Evolutionary conservation across 2,329 filamentous ascomycete species (phyloP).

Genomic region (Chrysoporthe puriensis): DNA sequence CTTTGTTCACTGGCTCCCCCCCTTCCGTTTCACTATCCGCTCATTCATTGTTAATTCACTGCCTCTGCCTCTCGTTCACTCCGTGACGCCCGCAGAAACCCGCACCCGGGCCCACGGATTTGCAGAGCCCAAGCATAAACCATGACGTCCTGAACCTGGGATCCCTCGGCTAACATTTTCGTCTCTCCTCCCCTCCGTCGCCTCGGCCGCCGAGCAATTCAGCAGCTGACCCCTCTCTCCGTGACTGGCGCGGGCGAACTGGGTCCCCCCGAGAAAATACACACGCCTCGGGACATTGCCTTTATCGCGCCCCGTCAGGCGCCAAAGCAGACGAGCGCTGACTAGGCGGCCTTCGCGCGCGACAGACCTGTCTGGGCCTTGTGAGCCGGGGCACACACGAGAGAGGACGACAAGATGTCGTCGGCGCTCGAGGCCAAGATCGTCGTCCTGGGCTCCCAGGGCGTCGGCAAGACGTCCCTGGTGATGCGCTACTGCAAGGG

Average conservation of each 20-base stretch:
- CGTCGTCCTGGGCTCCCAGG: slow-evolving; percentile 78
- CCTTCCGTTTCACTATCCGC: background rate
- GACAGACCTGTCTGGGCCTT: too few species aligned
- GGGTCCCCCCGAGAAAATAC: too few species aligned
- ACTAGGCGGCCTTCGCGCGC: too few species aligned
- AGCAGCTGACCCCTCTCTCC: too few species aligned
- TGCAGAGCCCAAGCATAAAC: background rate
- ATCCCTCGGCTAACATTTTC: slow-evolving; percentile 4
- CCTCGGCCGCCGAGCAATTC: background rate
- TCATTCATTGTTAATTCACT: background rate
- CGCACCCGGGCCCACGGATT: background rate
- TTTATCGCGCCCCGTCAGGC: too few species aligned
- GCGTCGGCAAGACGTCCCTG: slow-evolving; percentile 79
- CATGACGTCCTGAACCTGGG: slow-evolving; percentile 13
- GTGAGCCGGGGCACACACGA: background rate
- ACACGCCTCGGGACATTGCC: background rate
- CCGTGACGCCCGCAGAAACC: background rate
- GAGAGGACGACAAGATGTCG: slow-evolving; percentile 32
- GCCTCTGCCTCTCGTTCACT: background rate
- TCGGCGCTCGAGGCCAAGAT: slow-evolving; percentile 80
- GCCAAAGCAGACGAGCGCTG: too few species aligned
- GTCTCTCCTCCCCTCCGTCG: background rate
- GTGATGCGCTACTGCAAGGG: slow-evolving; percentile 78
- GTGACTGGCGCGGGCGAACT: background rate
- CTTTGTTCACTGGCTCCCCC: background rate